These are phyloP conservation scores for Leavenworthia alabamica DNA, from an alignment of 345 rosid species.

Conservation along the genomic window DNA sequence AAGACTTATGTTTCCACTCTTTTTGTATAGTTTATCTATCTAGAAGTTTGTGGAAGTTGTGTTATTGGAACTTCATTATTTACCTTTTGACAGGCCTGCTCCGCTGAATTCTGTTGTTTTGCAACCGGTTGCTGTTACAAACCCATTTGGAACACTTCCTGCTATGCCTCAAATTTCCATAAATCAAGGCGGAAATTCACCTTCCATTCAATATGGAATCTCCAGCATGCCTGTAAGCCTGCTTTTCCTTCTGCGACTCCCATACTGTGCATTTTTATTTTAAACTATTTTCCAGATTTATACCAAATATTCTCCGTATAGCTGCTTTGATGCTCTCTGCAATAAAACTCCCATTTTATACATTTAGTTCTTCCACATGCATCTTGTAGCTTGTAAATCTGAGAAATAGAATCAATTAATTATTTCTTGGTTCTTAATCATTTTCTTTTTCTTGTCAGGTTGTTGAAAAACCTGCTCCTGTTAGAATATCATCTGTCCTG, in stretches of 20 bases:
- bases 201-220: constrained; percentile 88
- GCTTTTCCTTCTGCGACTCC: background rate
- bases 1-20: background rate
- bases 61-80: background rate
- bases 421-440: background rate
- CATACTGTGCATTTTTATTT: background rate
- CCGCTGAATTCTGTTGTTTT: constrained; percentile 43
- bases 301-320: background rate
- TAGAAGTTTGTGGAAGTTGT: background rate
- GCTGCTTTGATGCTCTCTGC: background rate
- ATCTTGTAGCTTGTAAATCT: background rate
- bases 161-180: constrained; percentile 91
- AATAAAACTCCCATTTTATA: background rate
- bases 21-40: background rate
- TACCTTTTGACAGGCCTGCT: constrained; percentile 49
- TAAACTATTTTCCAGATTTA: background rate
- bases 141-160: constrained; percentile 95
- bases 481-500: constrained; percentile 74
- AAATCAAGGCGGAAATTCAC: constrained; percentile 67
- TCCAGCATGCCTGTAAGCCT: constrained; percentile 79
- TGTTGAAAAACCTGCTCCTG: constrained; percentile 81
- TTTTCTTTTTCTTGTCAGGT: constrained; percentile 39
- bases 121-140: constrained; percentile 59
- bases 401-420: background rate
- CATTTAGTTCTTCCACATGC: background rate